Evolutionary conservation across 495 filamentous ascomycete species (phyloP), one percentile per base, ranked within the genome.

Genomic region (Trichoderma orchidacearum): DNA sequence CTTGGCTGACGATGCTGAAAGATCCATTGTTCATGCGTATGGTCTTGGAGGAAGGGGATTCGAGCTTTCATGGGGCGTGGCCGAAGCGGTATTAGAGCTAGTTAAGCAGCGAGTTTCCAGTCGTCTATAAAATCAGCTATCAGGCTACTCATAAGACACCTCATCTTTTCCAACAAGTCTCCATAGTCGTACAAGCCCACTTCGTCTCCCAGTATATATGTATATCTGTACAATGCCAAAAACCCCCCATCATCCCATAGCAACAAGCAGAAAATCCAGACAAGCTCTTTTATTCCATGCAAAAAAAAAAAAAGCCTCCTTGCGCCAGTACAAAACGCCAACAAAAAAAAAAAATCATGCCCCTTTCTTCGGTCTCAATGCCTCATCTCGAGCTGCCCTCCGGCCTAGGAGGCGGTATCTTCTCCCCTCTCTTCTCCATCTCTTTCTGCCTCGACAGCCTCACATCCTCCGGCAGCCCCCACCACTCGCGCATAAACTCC

Each of bases 11-110:
- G 17, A 25, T 4, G 53, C 3, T 7, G 23, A 0, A 31, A 60
- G 63, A 54, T 66, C 66, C 23, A 65, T 85, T 17, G 74, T 85
- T 36, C 82, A 85, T 72, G 82, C 79, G 5, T 85, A 85, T 64
- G 82, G 82, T 13, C 68, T 80, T 55, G 82, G 81, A 13, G 82
- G 82, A 5, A 68, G 82, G 32, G 82, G 82, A 0, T 84, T 75
- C 59, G 75, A 76, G 66, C 56, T 75, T 11, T 73, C 68, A 6
- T 78, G 74, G 74, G 75, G 73, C 0, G 70, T 73, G 25, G 75
- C 75, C 0, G 67, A 73, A 30, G 67, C 54, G 5, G 74, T 75
- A 1, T 5, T 35, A 17, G 30, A 9, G 50, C 28, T 48, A 52
- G 53, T 48, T 23, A 48, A 48, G 41, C 41, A 48, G 41, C 18